These are phyloP conservation scores for Aspergillus ruber DNA, from an alignment of 2,329 filamentous ascomycete genomes.

Conservation along the genomic window DNA sequence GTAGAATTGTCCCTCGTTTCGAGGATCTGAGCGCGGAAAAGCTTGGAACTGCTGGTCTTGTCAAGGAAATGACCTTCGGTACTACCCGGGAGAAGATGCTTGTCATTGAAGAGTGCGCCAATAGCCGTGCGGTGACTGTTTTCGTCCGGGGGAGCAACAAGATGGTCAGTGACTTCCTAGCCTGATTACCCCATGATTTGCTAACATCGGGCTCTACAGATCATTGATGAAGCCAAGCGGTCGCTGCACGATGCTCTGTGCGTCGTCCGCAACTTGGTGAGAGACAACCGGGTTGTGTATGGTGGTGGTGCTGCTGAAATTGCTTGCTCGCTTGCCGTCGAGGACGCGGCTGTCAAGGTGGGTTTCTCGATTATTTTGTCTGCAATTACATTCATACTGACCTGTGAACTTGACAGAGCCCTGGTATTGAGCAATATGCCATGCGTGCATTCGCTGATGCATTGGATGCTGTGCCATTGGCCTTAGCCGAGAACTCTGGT, in stretches of 20 bases:
- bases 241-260: conserved; percentile 96
- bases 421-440: conserved; percentile 96
- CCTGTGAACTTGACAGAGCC: conserved; percentile 50
- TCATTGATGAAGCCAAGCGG: conserved; percentile 97
- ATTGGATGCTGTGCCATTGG: conserved; percentile 88
- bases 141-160: conserved; percentile 98
- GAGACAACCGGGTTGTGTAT: conserved; percentile 95
- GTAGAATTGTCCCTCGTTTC: conserved; percentile 93
- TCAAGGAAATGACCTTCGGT: conserved; percentile 92
- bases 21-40: conserved; percentile 89
- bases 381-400: conserved; percentile 6
- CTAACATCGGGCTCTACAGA: conserved; percentile 48
- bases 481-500: conserved; percentile 93
- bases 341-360: conserved; percentile 82
- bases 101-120: conserved; percentile 98
- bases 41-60: conserved; percentile 80
- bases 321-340: conserved; percentile 90
- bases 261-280: conserved; percentile 92
- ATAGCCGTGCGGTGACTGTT: conserved; percentile 90
- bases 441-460: conserved; percentile 98
- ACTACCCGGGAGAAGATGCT: conserved; percentile 99
- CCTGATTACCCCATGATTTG: not conserved
- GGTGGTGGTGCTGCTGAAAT: conserved; percentile 96
- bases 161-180: conserved; percentile 62
- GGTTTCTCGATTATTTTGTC: conserved; percentile 8